phyloP scores from a whole-genome alignment of 108 stramenopile genomes.

The Cyclostephanos tholiformis region DNA sequence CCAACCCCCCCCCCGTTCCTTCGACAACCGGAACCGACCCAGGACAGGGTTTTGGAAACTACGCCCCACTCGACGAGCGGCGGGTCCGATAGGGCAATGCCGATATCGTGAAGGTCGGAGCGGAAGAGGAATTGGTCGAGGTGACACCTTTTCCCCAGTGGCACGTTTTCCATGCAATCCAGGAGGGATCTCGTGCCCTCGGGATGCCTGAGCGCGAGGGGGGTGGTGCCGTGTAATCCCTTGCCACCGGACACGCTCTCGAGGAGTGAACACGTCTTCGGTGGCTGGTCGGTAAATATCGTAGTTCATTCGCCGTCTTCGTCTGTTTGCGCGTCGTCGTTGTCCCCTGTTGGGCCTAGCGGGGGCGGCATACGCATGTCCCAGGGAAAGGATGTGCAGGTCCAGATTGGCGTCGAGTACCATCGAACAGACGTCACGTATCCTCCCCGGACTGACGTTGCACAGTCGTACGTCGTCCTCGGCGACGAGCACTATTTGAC shows the following conservation, averaged over 20 bases:
- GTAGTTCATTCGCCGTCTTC: background rate
- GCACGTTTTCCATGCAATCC: constrained; percentile 18
- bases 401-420: constrained; percentile 25
- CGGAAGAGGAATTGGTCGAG: constrained; percentile 47
- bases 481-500: constrained; percentile 13
- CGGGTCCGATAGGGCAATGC: constrained; percentile 30
- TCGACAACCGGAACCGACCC: constrained; percentile 30
- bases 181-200: constrained; percentile 23
- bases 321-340: constrained; percentile 8
- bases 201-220: constrained; percentile 34
- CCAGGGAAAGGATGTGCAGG: constrained; percentile 37
- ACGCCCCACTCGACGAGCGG: constrained; percentile 45
- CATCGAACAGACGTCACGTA: constrained; percentile 15
- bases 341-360: constrained; percentile 29
- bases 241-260: constrained; percentile 26
- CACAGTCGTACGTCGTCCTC: constrained; percentile 39
- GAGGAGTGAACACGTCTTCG: constrained; percentile 5
- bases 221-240: constrained; percentile 36
- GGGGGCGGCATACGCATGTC: constrained; percentile 29
- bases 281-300: background rate
- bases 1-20: constrained; percentile 31
- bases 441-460: constrained; percentile 16
- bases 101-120: constrained; percentile 22
- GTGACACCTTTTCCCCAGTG: constrained; percentile 36
- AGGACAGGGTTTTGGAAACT: constrained; percentile 35